Conservation (phyloP, 345 rosid genomes). For the Adansonia digitata region DNA sequence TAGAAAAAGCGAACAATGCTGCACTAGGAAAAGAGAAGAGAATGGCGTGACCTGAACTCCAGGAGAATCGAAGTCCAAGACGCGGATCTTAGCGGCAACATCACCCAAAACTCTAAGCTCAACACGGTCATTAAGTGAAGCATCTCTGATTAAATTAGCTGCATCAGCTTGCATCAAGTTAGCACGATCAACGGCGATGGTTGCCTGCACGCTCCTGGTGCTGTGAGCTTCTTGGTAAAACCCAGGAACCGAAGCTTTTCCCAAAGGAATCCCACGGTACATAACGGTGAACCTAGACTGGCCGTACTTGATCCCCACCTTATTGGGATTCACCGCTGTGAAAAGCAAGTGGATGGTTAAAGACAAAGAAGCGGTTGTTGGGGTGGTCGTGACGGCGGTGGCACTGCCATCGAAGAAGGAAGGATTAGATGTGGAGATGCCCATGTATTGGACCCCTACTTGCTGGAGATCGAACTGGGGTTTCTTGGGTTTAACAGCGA, state of each 20-base stretch:
- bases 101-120: slow-evolving; percentile 66
- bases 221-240: slow-evolving; percentile 90
- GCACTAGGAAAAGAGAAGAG: not conserved
- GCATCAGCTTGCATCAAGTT: slow-evolving; percentile 64
- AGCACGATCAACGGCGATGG: slow-evolving; percentile 72
- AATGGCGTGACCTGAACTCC: slow-evolving; percentile 65
- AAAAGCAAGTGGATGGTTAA: slow-evolving; percentile 73
- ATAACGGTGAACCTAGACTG: slow-evolving; percentile 94
- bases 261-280: slow-evolving; percentile 90
- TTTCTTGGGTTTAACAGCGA: slow-evolving; percentile 92
- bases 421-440: slow-evolving; percentile 47
- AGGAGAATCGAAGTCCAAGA: slow-evolving; percentile 85
- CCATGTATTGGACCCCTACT: slow-evolving; percentile 88
- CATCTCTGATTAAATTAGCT: slow-evolving; percentile 68
- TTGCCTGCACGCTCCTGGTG: slow-evolving; percentile 65
- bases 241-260: slow-evolving; percentile 87
- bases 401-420: slow-evolving; percentile 37
- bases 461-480: slow-evolving; percentile 99
- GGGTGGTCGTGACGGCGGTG: slow-evolving; percentile 16
- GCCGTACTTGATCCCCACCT: slow-evolving; percentile 93
- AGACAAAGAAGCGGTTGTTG: slow-evolving; percentile 59
- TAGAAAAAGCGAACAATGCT: not conserved
- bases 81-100: slow-evolving; percentile 93
- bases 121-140: slow-evolving; percentile 38
- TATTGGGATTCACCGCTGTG: slow-evolving; percentile 88